Conservation (phyloP, 106 monocot species). For the Platanthera guangdongensis region DNA sequence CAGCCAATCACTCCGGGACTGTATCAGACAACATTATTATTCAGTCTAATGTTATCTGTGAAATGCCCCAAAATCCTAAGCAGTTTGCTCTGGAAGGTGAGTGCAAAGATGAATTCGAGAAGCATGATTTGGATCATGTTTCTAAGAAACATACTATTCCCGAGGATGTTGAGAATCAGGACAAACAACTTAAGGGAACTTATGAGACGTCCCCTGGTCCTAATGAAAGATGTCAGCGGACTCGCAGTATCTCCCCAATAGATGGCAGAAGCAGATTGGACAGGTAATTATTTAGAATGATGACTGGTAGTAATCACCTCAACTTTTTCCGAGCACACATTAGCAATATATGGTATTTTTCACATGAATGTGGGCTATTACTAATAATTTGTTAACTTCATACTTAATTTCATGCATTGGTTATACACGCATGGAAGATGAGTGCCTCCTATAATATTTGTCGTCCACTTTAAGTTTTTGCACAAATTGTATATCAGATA, state of each 20-base stretch:
- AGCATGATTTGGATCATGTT: conserved; percentile 3
- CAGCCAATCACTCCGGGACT: background rate
- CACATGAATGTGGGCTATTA: background rate
- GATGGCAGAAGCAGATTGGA: conserved; percentile 22
- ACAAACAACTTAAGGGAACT: conserved; percentile 1
- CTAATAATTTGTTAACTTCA: background rate
- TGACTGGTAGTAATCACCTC: background rate
- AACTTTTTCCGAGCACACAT: background rate
- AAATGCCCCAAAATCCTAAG: background rate
- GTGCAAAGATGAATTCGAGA: conserved; percentile 9
- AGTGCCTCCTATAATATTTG: background rate
- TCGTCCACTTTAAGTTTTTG: background rate
- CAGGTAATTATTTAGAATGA: conserved; percentile 24
- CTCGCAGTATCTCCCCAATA: conserved; percentile 36
- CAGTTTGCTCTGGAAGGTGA: conserved; percentile 3
- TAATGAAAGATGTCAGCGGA: conserved; percentile 13
- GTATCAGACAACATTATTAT: background rate
- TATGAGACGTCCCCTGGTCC: conserved; percentile 21
- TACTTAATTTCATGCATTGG: background rate
- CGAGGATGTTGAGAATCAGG: conserved; percentile 7
- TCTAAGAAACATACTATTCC: background rate
- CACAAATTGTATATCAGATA: background rate
- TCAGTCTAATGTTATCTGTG: conserved; percentile 1
- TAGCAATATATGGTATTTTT: background rate
- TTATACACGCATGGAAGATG: background rate